Evolutionary conservation across 2,329 filamentous ascomycete species (phyloP).

Genomic region (Aspergillus novoparasiticus): DNA sequence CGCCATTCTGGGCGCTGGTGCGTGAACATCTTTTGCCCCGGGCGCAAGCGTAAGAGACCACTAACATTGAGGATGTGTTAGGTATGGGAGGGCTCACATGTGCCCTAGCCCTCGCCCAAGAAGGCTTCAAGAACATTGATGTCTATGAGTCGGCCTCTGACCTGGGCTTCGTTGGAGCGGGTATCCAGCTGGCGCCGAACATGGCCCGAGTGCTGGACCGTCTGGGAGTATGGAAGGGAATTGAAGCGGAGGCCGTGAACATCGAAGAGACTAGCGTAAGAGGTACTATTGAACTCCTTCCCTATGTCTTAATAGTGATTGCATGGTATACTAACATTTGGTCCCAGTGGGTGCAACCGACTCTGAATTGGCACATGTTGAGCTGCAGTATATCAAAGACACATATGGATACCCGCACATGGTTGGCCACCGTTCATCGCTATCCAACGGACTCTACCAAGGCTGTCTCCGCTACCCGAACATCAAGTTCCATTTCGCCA

Average conservation of each 20-base stretch:
- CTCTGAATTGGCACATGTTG: constrained; percentile 69
- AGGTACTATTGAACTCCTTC: constrained; percentile 44
- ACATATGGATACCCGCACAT: constrained; percentile 77
- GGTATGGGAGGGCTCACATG: constrained; percentile 76
- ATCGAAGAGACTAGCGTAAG: constrained; percentile 73
- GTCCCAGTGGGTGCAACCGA: constrained; percentile 66
- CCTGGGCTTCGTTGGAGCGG: constrained; percentile 80
- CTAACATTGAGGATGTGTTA: constrained; percentile 1
- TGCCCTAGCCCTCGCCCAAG: constrained; percentile 73
- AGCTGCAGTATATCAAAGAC: constrained; percentile 66
- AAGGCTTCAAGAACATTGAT: constrained; percentile 72
- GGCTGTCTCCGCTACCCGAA: constrained; percentile 65
- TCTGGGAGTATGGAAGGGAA: constrained; percentile 71
- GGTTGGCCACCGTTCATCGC: constrained; percentile 74
- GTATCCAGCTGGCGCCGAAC: constrained; percentile 82
- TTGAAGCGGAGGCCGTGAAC: constrained; percentile 71
- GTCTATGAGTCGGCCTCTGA: constrained; percentile 74
- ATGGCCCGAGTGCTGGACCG: constrained; percentile 75
- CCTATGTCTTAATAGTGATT: no score
- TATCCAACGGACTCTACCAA: constrained; percentile 69
- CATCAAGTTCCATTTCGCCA: constrained; percentile 71
- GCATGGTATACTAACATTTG: not conserved
- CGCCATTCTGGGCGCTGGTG: constrained; percentile 52
- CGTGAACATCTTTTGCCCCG: not conserved
- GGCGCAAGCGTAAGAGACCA: not conserved